Base-by-base conservation (phyloP, 2,329 filamentous ascomycete genomes). In the Apiospora malaysiana region DNA sequence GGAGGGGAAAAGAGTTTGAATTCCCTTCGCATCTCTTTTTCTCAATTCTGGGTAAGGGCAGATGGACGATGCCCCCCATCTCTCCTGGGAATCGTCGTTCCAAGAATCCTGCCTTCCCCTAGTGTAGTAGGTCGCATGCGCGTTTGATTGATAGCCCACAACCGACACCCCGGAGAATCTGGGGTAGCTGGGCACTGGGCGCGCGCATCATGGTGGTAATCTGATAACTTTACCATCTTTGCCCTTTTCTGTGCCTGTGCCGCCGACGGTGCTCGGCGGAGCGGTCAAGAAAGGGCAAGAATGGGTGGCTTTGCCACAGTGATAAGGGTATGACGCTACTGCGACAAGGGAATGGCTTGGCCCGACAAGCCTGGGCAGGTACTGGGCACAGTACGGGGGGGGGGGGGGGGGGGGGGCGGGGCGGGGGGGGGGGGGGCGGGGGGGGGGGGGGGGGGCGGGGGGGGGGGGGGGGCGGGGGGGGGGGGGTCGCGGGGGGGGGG, bases 321-420 rank as follows among this genome's bases (percentile, higher is more conserved):
- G 51, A 59, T 59, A 59, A 59, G 51, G 27, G 51, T 37, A 59
- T 59, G 51, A 59, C 51, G 51, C 51, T 59, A 59, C 51, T 59
- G 27, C 25, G 51, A n/a, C 51, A 51, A 23, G 47, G 47, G n/a
- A 5, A 9, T 12, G 47, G 47, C 47, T 25, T 49, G 47, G 47
- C 47, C 25, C 32, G 32, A 32, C 32, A 32, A 32, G 32, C 32
- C 32, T 32, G 32, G 47, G n/a, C 47, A 46, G 43, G 43, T 12
- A 14, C n/a, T n/a, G n/a, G n/a, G n/a, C n/a, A n/a, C n/a, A n/a
- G n/a, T n/a, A n/a, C n/a, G n/a, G n/a, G n/a, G n/a, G n/a, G n/a
- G n/a, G n/a, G n/a, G n/a, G n/a, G n/a, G n/a, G n/a, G n/a, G n/a
- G n/a, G n/a, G n/a, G n/a, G n/a, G n/a, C n/a, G n/a, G n/a, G n/a